Conservation (phyloP, 176 grass and related monocot genomes). For the Phoenix roebelenii region DNA sequence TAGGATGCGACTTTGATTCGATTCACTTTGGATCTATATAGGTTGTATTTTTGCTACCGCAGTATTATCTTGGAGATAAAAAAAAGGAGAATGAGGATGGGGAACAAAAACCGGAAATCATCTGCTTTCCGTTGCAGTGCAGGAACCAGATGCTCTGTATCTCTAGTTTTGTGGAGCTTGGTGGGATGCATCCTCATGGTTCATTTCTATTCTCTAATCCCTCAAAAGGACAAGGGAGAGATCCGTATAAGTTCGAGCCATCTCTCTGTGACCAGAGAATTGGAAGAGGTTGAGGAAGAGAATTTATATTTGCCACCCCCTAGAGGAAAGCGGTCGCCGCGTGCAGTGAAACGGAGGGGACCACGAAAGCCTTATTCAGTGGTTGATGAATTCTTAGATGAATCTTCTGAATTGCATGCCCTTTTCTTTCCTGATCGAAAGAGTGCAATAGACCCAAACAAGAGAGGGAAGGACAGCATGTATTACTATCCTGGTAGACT, state of each 20-base stretch:
- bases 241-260: conserved; percentile 15
- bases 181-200: conserved; percentile 44
- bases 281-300: conserved; percentile 81
- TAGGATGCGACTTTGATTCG: neutral
- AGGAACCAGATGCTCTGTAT: conserved; percentile 30
- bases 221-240: conserved; percentile 25
- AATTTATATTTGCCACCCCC: conserved; percentile 38
- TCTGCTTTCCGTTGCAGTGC: conserved; percentile 52
- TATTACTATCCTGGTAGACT: conserved; percentile 57
- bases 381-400: conserved; percentile 82
- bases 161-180: conserved; percentile 39
- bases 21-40: conserved; percentile 11
- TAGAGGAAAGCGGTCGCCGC: conserved; percentile 64
- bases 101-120: conserved; percentile 64
- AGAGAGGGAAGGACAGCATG: conserved; percentile 38
- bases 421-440: conserved; percentile 68
- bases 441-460: conserved; percentile 38
- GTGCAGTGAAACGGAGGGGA: conserved; percentile 77
- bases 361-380: conserved; percentile 53
- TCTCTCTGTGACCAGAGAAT: conserved; percentile 26
- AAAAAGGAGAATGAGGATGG: conserved; percentile 61
- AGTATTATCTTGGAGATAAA: conserved; percentile 36
- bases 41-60: conserved; percentile 23
- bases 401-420: conserved; percentile 70
- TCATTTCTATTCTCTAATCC: conserved; percentile 47